Evolutionary conservation across 129 eudicot species (phyloP).

Genomic region (Pittosporum tobira): DNA sequence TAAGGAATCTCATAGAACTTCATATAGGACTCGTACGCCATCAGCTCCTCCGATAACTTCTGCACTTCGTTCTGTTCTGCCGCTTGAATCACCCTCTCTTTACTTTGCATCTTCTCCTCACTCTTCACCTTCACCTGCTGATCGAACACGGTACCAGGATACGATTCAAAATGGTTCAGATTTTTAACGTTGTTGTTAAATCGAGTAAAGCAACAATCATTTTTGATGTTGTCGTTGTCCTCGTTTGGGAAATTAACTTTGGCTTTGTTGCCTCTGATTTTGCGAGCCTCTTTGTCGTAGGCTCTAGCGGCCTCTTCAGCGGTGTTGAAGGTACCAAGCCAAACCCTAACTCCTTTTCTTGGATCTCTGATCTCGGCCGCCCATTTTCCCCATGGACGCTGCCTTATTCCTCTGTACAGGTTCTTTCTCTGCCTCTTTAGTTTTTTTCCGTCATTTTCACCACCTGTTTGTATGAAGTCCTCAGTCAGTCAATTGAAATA

Average conservation of each 20-base stretch:
- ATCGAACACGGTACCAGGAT: conserved; percentile 1
- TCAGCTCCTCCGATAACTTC: conserved; percentile 66
- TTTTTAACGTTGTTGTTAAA: conserved; percentile 1
- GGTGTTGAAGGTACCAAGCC: conserved; percentile 91
- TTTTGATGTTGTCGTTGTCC: too few species aligned
- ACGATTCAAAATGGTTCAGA: not conserved
- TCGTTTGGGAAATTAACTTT: conserved; percentile 88
- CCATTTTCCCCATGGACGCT: conserved; percentile 98
- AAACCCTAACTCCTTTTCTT: conserved; percentile 85
- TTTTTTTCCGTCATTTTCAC: conserved; percentile 17
- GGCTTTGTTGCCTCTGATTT: conserved; percentile 82
- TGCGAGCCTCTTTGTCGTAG: conserved; percentile 80
- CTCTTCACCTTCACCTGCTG: conserved; percentile 5
- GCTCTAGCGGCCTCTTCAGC: conserved; percentile 96
- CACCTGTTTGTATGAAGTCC: conserved; percentile 31
- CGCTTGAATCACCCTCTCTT: conserved; percentile 1
- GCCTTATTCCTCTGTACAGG: conserved; percentile 83
- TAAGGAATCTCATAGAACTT: conserved; percentile 83
- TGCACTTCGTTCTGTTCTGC: conserved; percentile 41
- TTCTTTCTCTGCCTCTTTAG: conserved; percentile 63
- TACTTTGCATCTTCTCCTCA: conserved; percentile 1
- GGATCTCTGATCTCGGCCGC: conserved; percentile 98
- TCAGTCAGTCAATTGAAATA: not conserved
- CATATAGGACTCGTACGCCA: conserved; percentile 80
- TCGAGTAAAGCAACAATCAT: not conserved